Evolutionary conservation across 1,284 basidiomycete species (phyloP), one percentile per base, ranked within the genome.

Genomic region (Papiliotrema terrestris): DNA sequence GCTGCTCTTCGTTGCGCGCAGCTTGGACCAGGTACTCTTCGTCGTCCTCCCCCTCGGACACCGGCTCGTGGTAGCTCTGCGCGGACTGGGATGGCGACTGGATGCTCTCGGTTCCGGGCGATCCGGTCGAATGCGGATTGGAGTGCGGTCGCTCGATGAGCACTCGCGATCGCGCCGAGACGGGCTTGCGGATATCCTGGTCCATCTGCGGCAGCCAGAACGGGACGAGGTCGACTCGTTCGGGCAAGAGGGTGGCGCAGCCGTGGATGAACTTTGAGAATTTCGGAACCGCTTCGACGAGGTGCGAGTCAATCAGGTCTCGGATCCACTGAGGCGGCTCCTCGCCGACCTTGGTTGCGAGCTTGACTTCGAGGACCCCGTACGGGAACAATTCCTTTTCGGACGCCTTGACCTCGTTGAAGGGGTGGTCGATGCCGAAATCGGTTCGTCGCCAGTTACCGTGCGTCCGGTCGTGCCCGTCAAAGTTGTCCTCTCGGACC

Each of bases 401-500:
- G 57, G 88, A 88, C 3, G 81, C 70, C 1, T 82, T 74, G 45
- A 95, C 71, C 67, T 89, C 86, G 13, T 87, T 82, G 74, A 98
- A 98, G 3, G 96, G 95, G 73, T 84, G 81, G 76, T 96, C 89
- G 64, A 96, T 92, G 9, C 92, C 92, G 58, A 96, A 87, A 73
- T 98, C 96, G 61, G 83, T 93, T 51, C 95, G 83, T 44, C 95
- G 84, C 95, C 95, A 98, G 74, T 98, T 97, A 59, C 88, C 81
- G 17, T 87, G 85, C 0, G 92, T 79, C 22, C 95, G 87, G 35
- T 78, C 77, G 45, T 78, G 76, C 5, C 88, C 90, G 75, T 98
- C 94, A 91, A 95, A 98, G 71, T 97, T 92, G 75, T 98, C 95
- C 76, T 98, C 95, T 58, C 95, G 84, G 53, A 97, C 78, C 81